Evolutionary conservation across 192 early-diverging fungal species (phyloP).

Genomic region (Paraglomus occultum): DNA sequence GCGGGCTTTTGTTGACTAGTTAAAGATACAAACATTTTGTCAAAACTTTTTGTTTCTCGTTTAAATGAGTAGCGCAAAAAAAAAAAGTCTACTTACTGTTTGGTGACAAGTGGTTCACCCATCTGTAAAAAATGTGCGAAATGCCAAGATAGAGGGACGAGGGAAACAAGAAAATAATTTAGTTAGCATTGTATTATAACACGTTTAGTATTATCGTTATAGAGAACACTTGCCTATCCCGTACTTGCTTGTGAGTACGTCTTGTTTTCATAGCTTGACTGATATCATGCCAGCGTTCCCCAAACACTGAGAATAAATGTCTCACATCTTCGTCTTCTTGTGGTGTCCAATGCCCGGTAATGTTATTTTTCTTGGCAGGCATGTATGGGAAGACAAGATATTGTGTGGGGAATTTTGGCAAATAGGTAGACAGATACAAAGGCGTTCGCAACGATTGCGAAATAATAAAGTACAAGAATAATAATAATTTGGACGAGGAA

Average conservation of each 20-base stretch:
- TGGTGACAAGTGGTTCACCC: slow-evolving; percentile 3
- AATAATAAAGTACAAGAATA: too few relatives aligned
- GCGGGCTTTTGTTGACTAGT: slow-evolving; percentile 3
- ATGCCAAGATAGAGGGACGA: not conserved
- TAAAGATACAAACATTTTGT: not conserved
- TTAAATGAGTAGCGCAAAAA: not conserved
- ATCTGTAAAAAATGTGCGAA: not conserved
- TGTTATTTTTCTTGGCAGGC: too few relatives aligned
- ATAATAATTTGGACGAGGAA: too few relatives aligned
- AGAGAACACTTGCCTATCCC: not conserved
- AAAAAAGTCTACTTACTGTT: not conserved
- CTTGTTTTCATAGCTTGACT: not conserved
- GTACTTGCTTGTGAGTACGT: not conserved
- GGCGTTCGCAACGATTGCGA: too few relatives aligned
- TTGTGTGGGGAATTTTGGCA: too few relatives aligned
- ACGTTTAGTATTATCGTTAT: not conserved
- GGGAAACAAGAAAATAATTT: too few relatives aligned
- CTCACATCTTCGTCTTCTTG: not conserved
- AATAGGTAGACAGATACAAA: too few relatives aligned
- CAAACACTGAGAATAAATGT: slow-evolving; percentile 2
- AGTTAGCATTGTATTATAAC: not conserved
- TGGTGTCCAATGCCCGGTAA: too few relatives aligned
- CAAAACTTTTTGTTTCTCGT: not conserved
- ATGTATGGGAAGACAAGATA: too few relatives aligned
- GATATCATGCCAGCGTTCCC: not conserved